Conservation (phyloP, 2,329 filamentous ascomycete species). For the Aspergillus phoenicis region DNA sequence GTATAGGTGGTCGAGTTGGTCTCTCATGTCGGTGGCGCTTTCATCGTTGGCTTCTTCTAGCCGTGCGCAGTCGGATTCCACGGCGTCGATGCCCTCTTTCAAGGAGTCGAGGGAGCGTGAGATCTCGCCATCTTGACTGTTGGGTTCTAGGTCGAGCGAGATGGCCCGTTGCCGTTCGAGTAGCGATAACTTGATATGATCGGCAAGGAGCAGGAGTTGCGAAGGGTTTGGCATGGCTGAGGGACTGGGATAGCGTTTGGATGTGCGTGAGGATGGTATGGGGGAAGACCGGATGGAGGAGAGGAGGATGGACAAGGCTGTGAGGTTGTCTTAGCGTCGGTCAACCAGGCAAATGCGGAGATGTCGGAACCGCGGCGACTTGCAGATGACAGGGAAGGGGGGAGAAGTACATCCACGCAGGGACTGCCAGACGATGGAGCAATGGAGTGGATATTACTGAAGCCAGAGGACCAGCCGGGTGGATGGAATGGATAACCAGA, state of each 20-base stretch:
- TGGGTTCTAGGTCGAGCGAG: constrained; percentile 74
- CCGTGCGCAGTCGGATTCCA: constrained; percentile 66
- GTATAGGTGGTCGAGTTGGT: constrained; percentile 69
- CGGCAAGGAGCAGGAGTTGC: constrained; percentile 88
- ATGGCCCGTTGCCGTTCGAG: constrained; percentile 87
- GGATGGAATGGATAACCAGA: constrained; percentile 4
- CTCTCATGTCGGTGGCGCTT: constrained; percentile 56
- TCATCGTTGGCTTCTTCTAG: constrained; percentile 61
- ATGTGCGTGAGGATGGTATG: constrained; percentile 1
- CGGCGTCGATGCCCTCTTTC: constrained; percentile 71
- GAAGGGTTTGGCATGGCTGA: constrained; percentile 56
- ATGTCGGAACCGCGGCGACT: constrained; percentile 3
- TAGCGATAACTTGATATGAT: constrained; percentile 95
- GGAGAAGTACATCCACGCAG: background rate
- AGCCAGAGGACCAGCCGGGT: background rate
- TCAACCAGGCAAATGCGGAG: constrained; percentile 15
- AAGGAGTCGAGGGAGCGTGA: constrained; percentile 85
- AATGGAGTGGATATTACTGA: constrained; percentile 5
- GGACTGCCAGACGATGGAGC: constrained; percentile 4
- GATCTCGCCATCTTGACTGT: constrained; percentile 85
- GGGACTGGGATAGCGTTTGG: background rate
- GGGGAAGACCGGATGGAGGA: background rate
- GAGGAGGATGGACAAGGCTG: constrained; percentile 4
- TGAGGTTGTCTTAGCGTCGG: constrained; percentile 4
- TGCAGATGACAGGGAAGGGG: constrained; percentile 6